phyloP scores from a whole-genome alignment of 495 filamentous ascomycete species.

The Xylaria longipes region DNA sequence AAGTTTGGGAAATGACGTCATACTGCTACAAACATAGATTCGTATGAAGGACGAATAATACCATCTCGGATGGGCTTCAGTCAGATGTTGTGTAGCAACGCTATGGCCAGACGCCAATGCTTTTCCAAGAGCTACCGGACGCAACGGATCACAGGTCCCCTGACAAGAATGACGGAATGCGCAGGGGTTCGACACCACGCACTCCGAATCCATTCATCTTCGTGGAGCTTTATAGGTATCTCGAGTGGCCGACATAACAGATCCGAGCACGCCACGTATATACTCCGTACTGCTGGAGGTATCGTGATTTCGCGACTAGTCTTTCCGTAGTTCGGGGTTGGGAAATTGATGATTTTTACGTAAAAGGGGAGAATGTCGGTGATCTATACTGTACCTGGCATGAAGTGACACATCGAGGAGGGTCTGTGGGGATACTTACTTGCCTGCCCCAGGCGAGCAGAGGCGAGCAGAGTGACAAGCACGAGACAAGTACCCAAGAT shows the following conservation, averaged over 20 bases:
- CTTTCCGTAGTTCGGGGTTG: not conserved
- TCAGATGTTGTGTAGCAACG: no score
- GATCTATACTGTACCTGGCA: conserved; percentile 4
- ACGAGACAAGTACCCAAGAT: not conserved
- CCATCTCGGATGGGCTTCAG: no score
- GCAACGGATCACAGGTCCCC: no score
- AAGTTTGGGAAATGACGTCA: not conserved
- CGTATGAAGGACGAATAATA: no score
- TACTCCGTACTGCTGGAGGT: not conserved
- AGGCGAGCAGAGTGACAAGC: not conserved
- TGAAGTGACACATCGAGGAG: not conserved
- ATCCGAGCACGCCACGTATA: not conserved
- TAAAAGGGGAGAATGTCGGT: not conserved
- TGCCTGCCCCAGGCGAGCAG: not conserved
- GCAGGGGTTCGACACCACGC: not conserved
- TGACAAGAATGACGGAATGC: not conserved
- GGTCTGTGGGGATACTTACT: not conserved
- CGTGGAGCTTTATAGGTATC: not conserved
- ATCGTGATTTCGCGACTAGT: not conserved
- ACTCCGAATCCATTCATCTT: no score
- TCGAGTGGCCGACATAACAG: not conserved
- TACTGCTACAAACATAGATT: not conserved
- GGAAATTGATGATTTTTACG: conserved; percentile 8
- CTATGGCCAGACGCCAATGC: not conserved
- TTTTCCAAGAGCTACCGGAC: not conserved